A percentile compares a stretch with the other conserved stretches of the same genome.
These are phyloP conservation scores for Ophiocordyceps camponoti-saundersi DNA, from an alignment of 2,329 filamentous ascomycete species.

Conservation along the genomic window DNA sequence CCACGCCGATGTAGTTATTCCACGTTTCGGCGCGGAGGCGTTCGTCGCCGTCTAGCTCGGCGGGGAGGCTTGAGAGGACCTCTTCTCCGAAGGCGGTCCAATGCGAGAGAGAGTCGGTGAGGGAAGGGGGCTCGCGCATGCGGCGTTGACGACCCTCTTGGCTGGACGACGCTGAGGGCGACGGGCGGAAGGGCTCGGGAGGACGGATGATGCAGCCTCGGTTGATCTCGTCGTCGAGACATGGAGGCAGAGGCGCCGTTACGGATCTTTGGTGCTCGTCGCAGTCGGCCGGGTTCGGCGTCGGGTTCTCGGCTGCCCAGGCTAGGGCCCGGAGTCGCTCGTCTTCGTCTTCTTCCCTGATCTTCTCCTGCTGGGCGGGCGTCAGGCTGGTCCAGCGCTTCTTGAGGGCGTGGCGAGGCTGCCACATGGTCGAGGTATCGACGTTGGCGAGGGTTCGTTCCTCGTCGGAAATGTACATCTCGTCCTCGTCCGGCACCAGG, in stretches of 20 bases:
- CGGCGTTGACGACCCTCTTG: neutral
- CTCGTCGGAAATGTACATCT: conserved; percentile 34
- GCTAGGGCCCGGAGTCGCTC: conserved; percentile 17
- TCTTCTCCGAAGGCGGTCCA: conserved; percentile 12
- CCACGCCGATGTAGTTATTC: conserved; percentile 5
- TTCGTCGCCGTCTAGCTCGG: conserved; percentile 9
- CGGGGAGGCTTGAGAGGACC: conserved; percentile 7
- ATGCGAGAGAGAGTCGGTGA: conserved; percentile 5
- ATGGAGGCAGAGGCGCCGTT: conserved; percentile 1
- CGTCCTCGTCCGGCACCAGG: conserved; percentile 29
- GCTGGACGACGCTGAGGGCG: neutral
- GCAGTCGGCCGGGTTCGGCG: conserved; percentile 4
- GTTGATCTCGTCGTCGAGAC: conserved; percentile 15
- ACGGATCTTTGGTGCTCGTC: neutral
- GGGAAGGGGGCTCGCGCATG: conserved; percentile 1
- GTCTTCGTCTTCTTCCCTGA: conserved; percentile 19
- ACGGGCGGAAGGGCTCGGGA: neutral
- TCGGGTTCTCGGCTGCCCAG: conserved; percentile 11
- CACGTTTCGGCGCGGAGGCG: conserved; percentile 8
- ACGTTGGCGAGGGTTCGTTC: conserved; percentile 16
- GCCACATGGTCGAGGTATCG: conserved; percentile 22
- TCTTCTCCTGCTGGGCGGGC: conserved; percentile 16
- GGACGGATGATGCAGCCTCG: conserved; percentile 14
- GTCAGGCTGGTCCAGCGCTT: conserved; percentile 22
- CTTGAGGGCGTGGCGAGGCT: conserved; percentile 26